Evolutionary conservation across 148 eudicot genomes (phyloP).

Genomic region (Vaccinium macrocarpon): DNA sequence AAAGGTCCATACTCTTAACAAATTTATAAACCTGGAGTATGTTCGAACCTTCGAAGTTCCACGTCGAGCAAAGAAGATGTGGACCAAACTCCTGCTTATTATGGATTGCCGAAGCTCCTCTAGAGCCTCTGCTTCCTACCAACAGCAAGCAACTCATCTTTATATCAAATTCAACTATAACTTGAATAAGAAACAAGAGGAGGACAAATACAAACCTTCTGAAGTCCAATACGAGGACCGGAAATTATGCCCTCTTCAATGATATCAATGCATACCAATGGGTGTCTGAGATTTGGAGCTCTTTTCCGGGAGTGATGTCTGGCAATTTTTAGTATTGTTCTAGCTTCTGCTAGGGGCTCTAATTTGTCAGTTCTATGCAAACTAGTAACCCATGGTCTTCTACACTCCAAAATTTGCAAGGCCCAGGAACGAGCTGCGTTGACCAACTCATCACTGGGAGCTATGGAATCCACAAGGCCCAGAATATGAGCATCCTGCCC

Average conservation of each 20-base stretch:
- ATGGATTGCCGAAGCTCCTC: slow-evolving; percentile 65
- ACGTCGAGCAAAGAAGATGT: slow-evolving; percentile 76
- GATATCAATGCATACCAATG: slow-evolving; percentile 71
- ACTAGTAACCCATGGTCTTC: slow-evolving; percentile 67
- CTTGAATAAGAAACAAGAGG: not conserved
- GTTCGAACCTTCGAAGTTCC: slow-evolving; percentile 68
- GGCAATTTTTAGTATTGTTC: slow-evolving; percentile 67
- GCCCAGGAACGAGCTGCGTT: slow-evolving; percentile 68
- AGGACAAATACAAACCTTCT: slow-evolving; percentile 42
- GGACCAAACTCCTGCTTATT: slow-evolving; percentile 81
- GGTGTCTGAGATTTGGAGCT: slow-evolving; percentile 77
- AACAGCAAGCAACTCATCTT: slow-evolving; percentile 7
- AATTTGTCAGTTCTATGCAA: slow-evolving; percentile 63
- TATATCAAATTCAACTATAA: not conserved
- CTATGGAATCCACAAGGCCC: slow-evolving; percentile 85
- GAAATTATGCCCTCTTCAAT: slow-evolving; percentile 78
- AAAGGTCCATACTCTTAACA: not conserved
- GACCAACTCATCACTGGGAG: slow-evolving; percentile 52
- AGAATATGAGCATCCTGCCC: slow-evolving; percentile 71
- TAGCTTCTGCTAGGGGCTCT: slow-evolving; percentile 73
- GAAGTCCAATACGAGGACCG: slow-evolving; percentile 73
- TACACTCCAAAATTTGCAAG: slow-evolving; percentile 62
- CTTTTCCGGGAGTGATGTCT: slow-evolving; percentile 57
- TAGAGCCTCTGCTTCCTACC: slow-evolving; percentile 75
- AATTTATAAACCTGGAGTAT: not conserved